Base-by-base conservation (phyloP, 1,139 yeast genomes). In the Diutina siamensis region DNA sequence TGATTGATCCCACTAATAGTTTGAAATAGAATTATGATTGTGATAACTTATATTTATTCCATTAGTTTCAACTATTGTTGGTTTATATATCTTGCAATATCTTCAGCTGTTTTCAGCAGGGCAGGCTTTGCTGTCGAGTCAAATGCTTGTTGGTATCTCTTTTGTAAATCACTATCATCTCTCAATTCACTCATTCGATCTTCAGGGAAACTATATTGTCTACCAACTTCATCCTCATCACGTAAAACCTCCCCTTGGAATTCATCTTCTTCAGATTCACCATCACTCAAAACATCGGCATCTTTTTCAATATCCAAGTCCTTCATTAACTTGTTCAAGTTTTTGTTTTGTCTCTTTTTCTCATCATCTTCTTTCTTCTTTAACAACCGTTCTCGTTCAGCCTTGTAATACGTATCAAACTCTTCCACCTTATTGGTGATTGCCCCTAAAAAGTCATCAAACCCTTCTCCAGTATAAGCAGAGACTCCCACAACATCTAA, bases 401-500 rank as follows among this genome's bases (percentile, higher is more conserved):
- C 80, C 57, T 80, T 79, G 60, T 92, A 94, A 57, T 71, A 89
- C 49, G 79, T 78, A 50, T 88, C 79, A 63, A 83, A 94, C 63
- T 94, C 98, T 35, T 81, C 87, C 38, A 83, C 89, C 63, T 94
- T 94, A 51, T 76, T 75, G 54, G 86, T 95, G 3, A 94, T 94
- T 0, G 88, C 85, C 17, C 67, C 71, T 60, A 89, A 60, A 57
- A 94, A 92, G 33, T 87, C 96, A 58, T 88, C 96, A 59, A 94
- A 85, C 0, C 99, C 99, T 3, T 74, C 82, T 15, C 98, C 98
- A 0, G 97, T 89, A 57, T 79, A 83, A 32, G 97, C 79, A 46
- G 96, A 85, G 13, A 88, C 95, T 13, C 89, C 83, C 40, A 86
- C 96, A 48, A 88, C 86, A 59, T 92, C 98, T 52, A 94, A 67